Base-by-base conservation (phyloP, 352 stramenopile genomes). In the Blastocystis sp. region DNA sequence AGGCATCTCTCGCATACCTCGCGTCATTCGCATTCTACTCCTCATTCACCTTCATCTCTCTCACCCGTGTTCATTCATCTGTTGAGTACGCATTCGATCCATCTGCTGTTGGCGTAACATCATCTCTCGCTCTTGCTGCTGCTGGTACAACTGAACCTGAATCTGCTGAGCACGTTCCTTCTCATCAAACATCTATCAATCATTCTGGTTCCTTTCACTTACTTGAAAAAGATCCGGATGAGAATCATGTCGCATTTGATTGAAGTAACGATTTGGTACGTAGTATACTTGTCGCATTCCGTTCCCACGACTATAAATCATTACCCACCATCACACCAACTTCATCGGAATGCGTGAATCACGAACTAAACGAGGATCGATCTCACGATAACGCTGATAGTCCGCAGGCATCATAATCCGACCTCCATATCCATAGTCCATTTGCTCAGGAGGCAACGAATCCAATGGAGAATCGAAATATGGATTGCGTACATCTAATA, bases 221-320 rank as follows among this genome's bases (percentile, higher is more conserved):
- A 83, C 51, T 39, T 83, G 71, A 27, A 65, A 46, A 37, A 83
- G 46, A 66, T 83, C 51, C 0, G 71, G 46, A 27, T 16, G 71
- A 0, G 16, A 21, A 1, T 43, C 51, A 1, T 6, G 71, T n/a
- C 52, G 32, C 49, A 83, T 83, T 19, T 35, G 46, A 43, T 83
- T 63, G 71, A 83, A 83, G 35, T 83, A 83, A 4, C 49, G 49
- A 43, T 83, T 83, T 0, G 71, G 71, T 16, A 83, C 52, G n/a
- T 83, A 83, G n/a, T 19, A 6, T 19, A 35, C 16, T 6, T 69
- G 29, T 14, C 3, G 3, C 21, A 37, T 7, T 7, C 16, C 61
- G 1, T 35, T 42, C n/a, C 16, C 24, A 32, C 19, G 49, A 32
- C 51, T 42, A 42, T n/a, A 56, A 4, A 49, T 35, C 24, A 59